Base-by-base conservation (phyloP, 306 rosid genomes). In the Aeschynomene evenia region DNA sequence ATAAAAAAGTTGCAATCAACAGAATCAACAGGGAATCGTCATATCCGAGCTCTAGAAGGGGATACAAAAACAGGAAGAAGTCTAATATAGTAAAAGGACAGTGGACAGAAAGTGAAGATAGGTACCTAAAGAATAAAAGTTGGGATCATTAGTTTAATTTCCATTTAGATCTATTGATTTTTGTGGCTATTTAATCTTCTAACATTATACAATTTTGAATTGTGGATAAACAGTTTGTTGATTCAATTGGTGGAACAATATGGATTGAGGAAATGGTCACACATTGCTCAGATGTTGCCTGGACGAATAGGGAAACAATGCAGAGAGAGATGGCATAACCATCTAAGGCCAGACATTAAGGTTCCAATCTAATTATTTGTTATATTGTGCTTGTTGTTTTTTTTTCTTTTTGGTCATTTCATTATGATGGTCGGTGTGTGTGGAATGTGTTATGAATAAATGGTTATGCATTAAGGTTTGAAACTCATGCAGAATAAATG, bases 291-390 rank as follows among this genome's bases (percentile, higher is more conserved):
- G 62, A 74, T 82, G 80, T 78, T 94, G 83, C 91, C 94, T 0
- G 97, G 97, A 20, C 85, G 98, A 74, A 91, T 90, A 16, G 96
- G 98, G 18, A 94, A 94, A 75, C 98, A 90, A 29, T 90, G 98
- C 28, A 83, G 98, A 84, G 97, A 94, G 77, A 66, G 98, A 72
- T 94, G 98, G 97, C 96, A 90, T 76, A 94, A 94, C 56, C 98
- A 94, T 72, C 79, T 90, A 40, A 84, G 88, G 74, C 97, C 98
- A 42, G 94, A 88, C 69, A 94, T 94, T 55, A 94, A 90, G 97
- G 98, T 94, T 26, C 15, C 9, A 43, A 28, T 28, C 34, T 55
- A 31, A 36, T 61, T 58, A 2, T 64, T 45, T 48, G 7, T 16
- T 20, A 64, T 61, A 21, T 19, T 7, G 53, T 16, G 22, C 20